phyloP scores from a whole-genome alignment of 345 rosid genomes.

The Moringa oleifera region DNA sequence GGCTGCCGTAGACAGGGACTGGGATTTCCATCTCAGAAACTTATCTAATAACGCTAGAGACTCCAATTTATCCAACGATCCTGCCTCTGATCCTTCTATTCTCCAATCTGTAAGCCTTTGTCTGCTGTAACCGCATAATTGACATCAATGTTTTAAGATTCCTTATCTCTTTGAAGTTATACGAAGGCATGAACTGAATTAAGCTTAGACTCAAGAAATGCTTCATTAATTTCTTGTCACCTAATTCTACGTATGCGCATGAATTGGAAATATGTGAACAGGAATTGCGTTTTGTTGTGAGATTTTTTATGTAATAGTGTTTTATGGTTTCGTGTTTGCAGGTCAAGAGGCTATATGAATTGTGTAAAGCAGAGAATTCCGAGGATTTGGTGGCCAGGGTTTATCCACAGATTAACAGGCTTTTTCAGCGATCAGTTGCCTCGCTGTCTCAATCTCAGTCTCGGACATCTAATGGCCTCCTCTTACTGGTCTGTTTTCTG shows the following conservation, averaged over 20 bases:
- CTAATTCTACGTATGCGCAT: no score
- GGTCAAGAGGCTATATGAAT: slow-evolving; percentile 71
- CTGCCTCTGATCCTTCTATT: slow-evolving; percentile 78
- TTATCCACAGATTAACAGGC: slow-evolving; percentile 71
- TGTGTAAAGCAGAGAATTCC: slow-evolving; percentile 63
- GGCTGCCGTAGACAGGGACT: slow-evolving; percentile 52
- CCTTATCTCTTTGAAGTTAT: not conserved
- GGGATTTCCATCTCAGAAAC: slow-evolving; percentile 73
- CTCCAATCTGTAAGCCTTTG: slow-evolving; percentile 53
- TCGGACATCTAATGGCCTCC: slow-evolving; percentile 56
- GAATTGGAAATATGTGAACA: no score
- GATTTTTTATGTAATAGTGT: not conserved
- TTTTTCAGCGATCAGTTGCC: slow-evolving; percentile 83
- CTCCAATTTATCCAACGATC: slow-evolving; percentile 59
- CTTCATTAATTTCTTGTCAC: no score
- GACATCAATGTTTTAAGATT: not conserved
- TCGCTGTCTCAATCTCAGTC: slow-evolving; percentile 70
- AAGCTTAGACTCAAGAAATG: no score
- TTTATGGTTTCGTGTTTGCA: slow-evolving; percentile 12
- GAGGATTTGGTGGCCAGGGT: slow-evolving; percentile 87
- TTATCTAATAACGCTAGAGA: slow-evolving; percentile 68
- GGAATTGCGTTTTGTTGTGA: not conserved
- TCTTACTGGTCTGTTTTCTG: slow-evolving; percentile 58
- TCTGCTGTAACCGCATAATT: not conserved
- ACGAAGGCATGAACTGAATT: not conserved